Conservation (phyloP, 352 stramenopile genomes). For the Phytophthora quininea region DNA sequence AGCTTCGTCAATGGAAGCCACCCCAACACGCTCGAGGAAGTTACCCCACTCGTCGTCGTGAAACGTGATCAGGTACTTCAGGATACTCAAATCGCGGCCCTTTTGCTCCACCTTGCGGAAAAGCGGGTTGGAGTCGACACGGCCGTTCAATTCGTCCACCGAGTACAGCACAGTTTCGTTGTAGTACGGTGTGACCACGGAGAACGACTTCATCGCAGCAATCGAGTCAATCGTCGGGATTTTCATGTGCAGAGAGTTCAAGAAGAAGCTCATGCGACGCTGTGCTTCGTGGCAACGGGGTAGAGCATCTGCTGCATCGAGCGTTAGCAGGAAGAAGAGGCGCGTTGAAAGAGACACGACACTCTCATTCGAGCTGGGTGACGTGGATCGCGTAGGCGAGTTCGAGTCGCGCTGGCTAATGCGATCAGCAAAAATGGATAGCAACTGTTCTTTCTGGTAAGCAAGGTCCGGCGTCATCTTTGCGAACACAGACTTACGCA, state of each 20-base stretch:
- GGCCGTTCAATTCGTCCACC: slow-evolving; percentile 82
- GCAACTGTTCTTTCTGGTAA: slow-evolving; percentile 82
- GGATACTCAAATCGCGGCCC: slow-evolving; percentile 83
- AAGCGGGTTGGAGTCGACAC: slow-evolving; percentile 82
- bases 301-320: slow-evolving; percentile 83
- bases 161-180: slow-evolving; percentile 89
- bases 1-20: slow-evolving; percentile 77
- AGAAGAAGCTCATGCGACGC: slow-evolving; percentile 90
- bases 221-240: slow-evolving; percentile 87
- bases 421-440: slow-evolving; percentile 77
- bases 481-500: slow-evolving; percentile 79
- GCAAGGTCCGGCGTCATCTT: slow-evolving; percentile 77
- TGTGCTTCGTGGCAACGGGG: slow-evolving; percentile 86
- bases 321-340: slow-evolving; percentile 84
- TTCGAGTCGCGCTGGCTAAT: slow-evolving; percentile 61
- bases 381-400: slow-evolving; percentile 47
- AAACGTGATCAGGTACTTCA: slow-evolving; percentile 90
- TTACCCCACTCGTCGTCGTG: slow-evolving; percentile 90
- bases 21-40: slow-evolving; percentile 84
- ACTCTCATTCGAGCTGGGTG: slow-evolving; percentile 80
- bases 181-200: slow-evolving; percentile 90
- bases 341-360: slow-evolving; percentile 80
- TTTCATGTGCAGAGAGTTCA: slow-evolving; percentile 89
- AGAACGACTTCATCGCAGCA: slow-evolving; percentile 89
- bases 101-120: slow-evolving; percentile 89